Percentiles rank a stretch among this genome's conserved stretches.
Evolutionary conservation across 805 yeast genomes (phyloP).

Genomic region (Suhomyces emberorum): DNA sequence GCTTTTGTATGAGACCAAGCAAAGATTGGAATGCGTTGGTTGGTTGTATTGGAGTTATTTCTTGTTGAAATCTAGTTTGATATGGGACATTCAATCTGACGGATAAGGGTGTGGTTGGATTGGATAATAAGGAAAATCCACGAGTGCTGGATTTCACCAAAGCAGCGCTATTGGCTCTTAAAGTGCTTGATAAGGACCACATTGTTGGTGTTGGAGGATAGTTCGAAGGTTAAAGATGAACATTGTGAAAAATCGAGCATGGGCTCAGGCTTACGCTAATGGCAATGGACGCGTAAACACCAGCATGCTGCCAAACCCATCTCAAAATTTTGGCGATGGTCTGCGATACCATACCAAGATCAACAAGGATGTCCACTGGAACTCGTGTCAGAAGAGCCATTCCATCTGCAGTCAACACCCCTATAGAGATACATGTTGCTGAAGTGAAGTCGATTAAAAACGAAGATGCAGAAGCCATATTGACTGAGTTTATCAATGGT

Average conservation of each 20-base stretch:
- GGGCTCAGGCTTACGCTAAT: background rate
- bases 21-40: constrained; percentile 24
- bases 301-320: background rate
- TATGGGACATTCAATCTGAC: background rate
- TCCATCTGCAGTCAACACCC: constrained; percentile 46
- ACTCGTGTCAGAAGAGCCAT: constrained; percentile 40
- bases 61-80: constrained; percentile 1
- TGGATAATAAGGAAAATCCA: constrained; percentile 12
- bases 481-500: constrained; percentile 40
- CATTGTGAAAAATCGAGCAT: background rate
- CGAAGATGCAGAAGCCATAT: constrained; percentile 44
- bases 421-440: constrained; percentile 39
- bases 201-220: constrained; percentile 1
- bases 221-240: background rate
- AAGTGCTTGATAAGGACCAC: constrained; percentile 5
- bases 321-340: background rate
- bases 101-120: constrained; percentile 7
- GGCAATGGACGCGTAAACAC: background rate
- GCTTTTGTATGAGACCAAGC: constrained; percentile 43
- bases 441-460: constrained; percentile 27
- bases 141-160: constrained; percentile 5
- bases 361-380: constrained; percentile 22
- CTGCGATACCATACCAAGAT: background rate
- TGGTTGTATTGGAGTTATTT: constrained; percentile 6
- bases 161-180: constrained; percentile 6